Base-by-base conservation (phyloP, 495 filamentous ascomycete genomes). In the Endocarpon pusillum region DNA sequence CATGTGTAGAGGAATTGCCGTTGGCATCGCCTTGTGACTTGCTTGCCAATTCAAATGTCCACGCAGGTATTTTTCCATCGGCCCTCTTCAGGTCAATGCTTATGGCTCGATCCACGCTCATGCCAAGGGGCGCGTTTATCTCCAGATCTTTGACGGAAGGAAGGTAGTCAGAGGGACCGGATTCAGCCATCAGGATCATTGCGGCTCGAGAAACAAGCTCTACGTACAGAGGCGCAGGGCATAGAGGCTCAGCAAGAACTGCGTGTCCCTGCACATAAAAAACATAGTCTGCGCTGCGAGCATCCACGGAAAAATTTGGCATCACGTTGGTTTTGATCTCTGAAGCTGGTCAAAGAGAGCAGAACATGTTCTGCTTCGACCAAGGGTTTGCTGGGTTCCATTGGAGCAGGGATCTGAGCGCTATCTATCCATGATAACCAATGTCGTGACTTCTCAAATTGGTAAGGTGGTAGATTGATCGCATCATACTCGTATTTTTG, bases 381-480 rank as follows among this genome's bases (percentile, higher is more conserved):
- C 5, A 17, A n/a, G 12, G 28, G 28, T n/a, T n/a, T 17, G 28
- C 28, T 31, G 28, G 28, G 5, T n/a, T 31, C 12, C 12, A 15
- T 14, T 31, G 12, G 12, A 15, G 14, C 28, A 5, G 12, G 7
- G 5, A 15, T 31, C 4, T n/a, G 28, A 17, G 28, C n/a, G n/a
- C n/a, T n/a, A n/a, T n/a, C n/a, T n/a, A 31, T 31, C 28, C 28
- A 49, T 51, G 15, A 54, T 38, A 61, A 33, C 59, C 59, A 65
- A 28, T 66, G 59, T 0, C 41, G 25, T 0, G 55, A 39, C 36
- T 58, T 58, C 18, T 67, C 62, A 30, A 74, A 74, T 37, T 69
- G 62, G 27, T 70, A 71, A 0, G 67, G 59, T 8, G 69, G 69
- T 1, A 73, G 53, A 1, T 51, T 32, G n/a, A 69, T 4, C 4